A percentile compares a stretch with the other conserved stretches of the same genome.
Evolutionary conservation across 1,284 basidiomycete genomes (phyloP).

Genomic region (Fomitopsis palustris): DNA sequence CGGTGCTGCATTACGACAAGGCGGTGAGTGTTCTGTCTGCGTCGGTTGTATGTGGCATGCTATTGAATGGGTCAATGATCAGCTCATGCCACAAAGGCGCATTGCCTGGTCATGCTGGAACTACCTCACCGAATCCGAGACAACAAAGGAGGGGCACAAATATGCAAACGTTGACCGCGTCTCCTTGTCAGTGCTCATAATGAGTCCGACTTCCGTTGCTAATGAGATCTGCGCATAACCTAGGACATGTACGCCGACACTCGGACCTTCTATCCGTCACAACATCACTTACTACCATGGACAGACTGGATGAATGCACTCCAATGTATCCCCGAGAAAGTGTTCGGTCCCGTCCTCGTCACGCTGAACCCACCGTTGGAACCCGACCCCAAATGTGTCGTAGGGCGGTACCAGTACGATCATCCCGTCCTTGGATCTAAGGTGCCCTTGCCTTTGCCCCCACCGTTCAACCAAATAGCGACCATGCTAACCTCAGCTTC

Average conservation of each 20-base stretch:
- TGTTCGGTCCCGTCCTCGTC: constrained; percentile 69
- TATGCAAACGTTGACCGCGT: constrained; percentile 58
- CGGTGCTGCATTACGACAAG: constrained; percentile 66
- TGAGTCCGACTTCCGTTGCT: background rate
- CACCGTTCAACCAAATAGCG: too few relatives aligned
- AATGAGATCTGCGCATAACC: background rate
- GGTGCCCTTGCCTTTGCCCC: constrained; percentile 35
- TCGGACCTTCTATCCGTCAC: too few relatives aligned
- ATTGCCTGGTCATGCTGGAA: constrained; percentile 77
- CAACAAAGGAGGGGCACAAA: constrained; percentile 31
- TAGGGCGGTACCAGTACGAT: constrained; percentile 60
- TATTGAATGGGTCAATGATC: background rate
- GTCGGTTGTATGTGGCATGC: background rate
- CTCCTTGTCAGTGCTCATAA: constrained; percentile 49
- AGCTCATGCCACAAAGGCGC: constrained; percentile 66
- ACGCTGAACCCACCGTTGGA: constrained; percentile 75
- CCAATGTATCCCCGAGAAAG: constrained; percentile 59
- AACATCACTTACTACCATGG: background rate
- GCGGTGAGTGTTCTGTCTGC: constrained; percentile 30
- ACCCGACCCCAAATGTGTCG: constrained; percentile 45
- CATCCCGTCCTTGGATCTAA: constrained; percentile 61
- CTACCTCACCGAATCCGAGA: constrained; percentile 55
- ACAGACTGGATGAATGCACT: constrained; percentile 79
- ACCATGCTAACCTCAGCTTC: background rate
- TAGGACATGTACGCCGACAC: constrained; percentile 3